phyloP scores from a whole-genome alignment of 2,329 filamentous ascomycete species.

The Colletotrichum sp. region DNA sequence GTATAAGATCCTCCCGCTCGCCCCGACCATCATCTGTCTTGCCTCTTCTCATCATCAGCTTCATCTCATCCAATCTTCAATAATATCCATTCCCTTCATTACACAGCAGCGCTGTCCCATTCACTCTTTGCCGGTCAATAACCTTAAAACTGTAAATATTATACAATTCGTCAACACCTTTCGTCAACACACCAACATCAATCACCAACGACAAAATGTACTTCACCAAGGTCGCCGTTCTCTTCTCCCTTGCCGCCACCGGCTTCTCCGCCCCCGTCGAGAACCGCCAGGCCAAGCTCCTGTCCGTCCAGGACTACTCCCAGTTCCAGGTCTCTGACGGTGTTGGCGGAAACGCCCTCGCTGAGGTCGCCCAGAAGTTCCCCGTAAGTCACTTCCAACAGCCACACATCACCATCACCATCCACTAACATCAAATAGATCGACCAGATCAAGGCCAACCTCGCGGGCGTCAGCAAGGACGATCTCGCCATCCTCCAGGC shows the following conservation, averaged over 20 bases:
- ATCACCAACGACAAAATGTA: conserved; percentile 34
- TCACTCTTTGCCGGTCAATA: conserved; percentile 3
- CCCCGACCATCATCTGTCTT: background rate
- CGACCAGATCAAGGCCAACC: conserved; percentile 35
- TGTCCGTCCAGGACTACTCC: conserved; percentile 17
- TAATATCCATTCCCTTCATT: background rate
- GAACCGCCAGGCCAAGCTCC: conserved; percentile 25
- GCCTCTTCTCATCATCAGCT: background rate
- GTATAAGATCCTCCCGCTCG: conserved; percentile 18
- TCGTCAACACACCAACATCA: conserved; percentile 4
- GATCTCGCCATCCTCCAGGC: conserved; percentile 57
- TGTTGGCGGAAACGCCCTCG: conserved; percentile 56
- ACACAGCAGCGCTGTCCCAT: conserved; percentile 14
- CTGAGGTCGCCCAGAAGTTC: conserved; percentile 59
- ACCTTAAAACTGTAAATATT: conserved; percentile 9
- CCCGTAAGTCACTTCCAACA: conserved; percentile 40
- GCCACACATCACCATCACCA: too few species aligned
- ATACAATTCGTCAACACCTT: background rate
- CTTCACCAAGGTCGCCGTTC: conserved; percentile 39
- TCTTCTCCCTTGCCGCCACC: conserved; percentile 40
- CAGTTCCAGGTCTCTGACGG: conserved; percentile 54
- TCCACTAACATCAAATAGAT: background rate
- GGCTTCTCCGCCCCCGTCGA: conserved; percentile 32
- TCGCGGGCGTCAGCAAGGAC: conserved; percentile 47
- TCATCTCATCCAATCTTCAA: conserved; percentile 5